Conservation (phyloP, 257 asterid species). For the Nicotiana benthamiana region DNA sequence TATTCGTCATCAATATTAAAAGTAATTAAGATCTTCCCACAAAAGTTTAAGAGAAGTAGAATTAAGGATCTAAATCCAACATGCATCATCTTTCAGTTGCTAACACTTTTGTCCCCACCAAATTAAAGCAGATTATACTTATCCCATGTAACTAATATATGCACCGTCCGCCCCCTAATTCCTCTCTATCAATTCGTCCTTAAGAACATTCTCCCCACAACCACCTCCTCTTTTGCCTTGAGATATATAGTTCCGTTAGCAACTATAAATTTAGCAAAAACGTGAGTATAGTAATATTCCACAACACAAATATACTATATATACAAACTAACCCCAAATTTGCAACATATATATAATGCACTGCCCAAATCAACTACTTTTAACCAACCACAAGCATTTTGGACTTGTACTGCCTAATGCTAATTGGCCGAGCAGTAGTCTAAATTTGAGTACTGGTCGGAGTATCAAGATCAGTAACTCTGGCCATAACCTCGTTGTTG, state of each 20-base stretch:
- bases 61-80: neutral
- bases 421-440: neutral
- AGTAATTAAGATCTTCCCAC: neutral
- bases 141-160: neutral
- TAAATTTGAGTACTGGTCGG: neutral
- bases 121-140: neutral
- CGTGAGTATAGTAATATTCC: neutral
- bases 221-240: neutral
- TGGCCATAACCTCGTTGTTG: neutral
- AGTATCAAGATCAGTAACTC: neutral
- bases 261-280: neutral
- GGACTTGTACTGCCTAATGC: neutral
- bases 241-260: neutral
- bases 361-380: neutral
- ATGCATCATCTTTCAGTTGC: neutral
- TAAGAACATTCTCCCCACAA: neutral
- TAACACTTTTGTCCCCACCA: neutral
- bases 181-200: neutral
- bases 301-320: neutral
- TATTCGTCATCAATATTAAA: neutral
- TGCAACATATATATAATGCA: neutral
- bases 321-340: neutral
- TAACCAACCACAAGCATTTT: neutral
- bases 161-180: neutral
- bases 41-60: neutral